Base-by-base conservation (phyloP, 805 yeast species). In the Priceomyces melissophilus region DNA sequence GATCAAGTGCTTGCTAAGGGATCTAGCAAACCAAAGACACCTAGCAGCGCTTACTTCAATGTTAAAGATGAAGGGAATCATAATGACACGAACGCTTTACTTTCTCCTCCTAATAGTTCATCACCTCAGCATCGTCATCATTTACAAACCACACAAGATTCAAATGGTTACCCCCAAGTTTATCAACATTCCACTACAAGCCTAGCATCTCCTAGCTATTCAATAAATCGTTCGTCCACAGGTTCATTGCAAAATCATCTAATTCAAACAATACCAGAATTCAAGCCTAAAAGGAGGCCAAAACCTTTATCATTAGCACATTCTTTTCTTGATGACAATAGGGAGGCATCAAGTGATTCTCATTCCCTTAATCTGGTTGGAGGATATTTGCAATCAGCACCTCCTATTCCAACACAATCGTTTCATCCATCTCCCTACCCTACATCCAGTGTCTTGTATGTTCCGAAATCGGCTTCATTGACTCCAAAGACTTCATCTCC, bases 221-320 rank as follows among this genome's bases (percentile, higher is more conserved):
- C 25, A 5, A 11, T 13, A 6, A 13, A 30, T 34, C n/a, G 34
- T 23, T 16, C 28, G 28, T 17, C 43, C 15, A 15, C 33, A 16
- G 30, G 40, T 33, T 39, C 41, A 13, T 35, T 29, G 25, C 39
- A 35, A 27, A 14, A 36, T 28, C 13, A 30, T 27, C 20, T 37
- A 14, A 13, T 40, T 10, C 33, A 39, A 17, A 33, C 12, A 17
- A 28, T 20, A n/a, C 30, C 53, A 39, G 52, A 57, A 27, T 63
- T 57, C 47, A 69, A 65, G 44, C 70, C 70, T 5, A 66, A 63
- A 43, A 49, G 67, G 39, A 57, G 75, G 41, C 73, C 73, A 11
- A 46, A 63, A 31, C 75, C 73, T 4, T 52, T 69, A 35, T 44
- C 67, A 10, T 58, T 69, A 34, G 64, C 53, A 44, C 66, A 62